A percentile compares a stretch with the other conserved stretches of the same genome.
Conservation (phyloP, 495 filamentous ascomycete species). For the Viridothelium virens region DNA sequence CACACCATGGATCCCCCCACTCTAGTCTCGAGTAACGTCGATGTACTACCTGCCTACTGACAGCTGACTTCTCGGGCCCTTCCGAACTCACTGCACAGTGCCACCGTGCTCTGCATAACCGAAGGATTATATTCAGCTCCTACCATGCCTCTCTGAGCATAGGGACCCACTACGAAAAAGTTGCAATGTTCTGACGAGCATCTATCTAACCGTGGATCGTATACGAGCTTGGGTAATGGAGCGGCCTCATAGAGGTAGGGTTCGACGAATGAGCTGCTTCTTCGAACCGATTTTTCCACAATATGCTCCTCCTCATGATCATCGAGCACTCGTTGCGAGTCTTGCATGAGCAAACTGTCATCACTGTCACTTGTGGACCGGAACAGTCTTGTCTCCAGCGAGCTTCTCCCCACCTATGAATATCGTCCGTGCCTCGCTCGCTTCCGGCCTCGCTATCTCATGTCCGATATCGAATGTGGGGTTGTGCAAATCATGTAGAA, state of each 20-base stretch:
- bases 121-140: not conserved
- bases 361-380: not conserved
- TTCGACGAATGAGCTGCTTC: too few relatives aligned
- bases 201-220: not conserved
- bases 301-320: too few relatives aligned
- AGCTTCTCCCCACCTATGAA: not conserved
- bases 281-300: too few relatives aligned
- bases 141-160: not conserved
- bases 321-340: too few relatives aligned
- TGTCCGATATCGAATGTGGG: not conserved
- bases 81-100: conserved; percentile 3
- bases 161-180: not conserved
- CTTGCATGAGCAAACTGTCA: too few relatives aligned
- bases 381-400: not conserved
- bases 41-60: not conserved
- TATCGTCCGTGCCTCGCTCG: not conserved
- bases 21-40: not conserved
- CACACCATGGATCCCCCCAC: not conserved
- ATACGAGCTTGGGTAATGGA: not conserved
- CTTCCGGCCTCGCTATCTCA: not conserved
- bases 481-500: conserved; percentile 8
- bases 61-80: not conserved
- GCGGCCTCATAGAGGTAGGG: not conserved
- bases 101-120: conserved; percentile 7
- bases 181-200: not conserved